Conservation (phyloP, 768 basidiomycete species). For the Suillus fuscotomentosus region DNA sequence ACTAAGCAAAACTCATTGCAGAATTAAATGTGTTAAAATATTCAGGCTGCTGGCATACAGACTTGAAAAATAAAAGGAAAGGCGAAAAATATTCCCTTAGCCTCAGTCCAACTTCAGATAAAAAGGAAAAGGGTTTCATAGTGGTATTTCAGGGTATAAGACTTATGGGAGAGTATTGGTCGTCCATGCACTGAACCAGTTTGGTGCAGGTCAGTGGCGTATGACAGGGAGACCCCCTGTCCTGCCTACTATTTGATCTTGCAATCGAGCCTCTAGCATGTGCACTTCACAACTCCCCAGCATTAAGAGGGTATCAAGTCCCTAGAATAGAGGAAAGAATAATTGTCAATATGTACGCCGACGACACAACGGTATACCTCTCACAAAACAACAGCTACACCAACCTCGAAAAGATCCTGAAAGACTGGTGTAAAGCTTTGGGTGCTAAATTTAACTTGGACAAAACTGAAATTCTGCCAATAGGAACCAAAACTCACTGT, state of each 20-base stretch:
- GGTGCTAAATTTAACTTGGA: slow-evolving; percentile 18
- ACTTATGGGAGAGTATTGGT: too few species aligned
- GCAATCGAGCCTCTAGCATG: not conserved
- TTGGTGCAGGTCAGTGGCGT: too few species aligned
- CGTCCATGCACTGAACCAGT: too few species aligned
- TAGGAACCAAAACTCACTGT: not conserved
- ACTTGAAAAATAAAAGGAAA: too few species aligned
- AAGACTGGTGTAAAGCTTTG: slow-evolving; percentile 11
- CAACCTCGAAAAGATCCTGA: slow-evolving; percentile 3
- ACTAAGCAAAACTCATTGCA: too few species aligned
- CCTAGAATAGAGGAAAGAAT: not conserved
- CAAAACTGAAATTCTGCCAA: slow-evolving; percentile 24
- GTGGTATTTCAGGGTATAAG: too few species aligned
- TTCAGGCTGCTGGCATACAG: too few species aligned
- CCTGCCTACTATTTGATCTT: fast-evolving
- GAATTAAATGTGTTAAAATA: too few species aligned
- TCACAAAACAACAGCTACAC: slow-evolving; percentile 2
- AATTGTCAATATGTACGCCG: not conserved
- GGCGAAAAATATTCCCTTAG: too few species aligned
- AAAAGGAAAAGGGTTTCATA: too few species aligned
- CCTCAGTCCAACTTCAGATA: too few species aligned
- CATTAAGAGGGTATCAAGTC: not conserved
- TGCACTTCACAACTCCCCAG: slow-evolving; percentile 23
- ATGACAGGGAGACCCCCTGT: not conserved
- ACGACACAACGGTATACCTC: slow-evolving; percentile 11